Evolutionary conservation across 2,329 filamentous ascomycete genomes (phyloP), one percentile per base, ranked within the genome.

Genomic region (Fusarium sororula): DNA sequence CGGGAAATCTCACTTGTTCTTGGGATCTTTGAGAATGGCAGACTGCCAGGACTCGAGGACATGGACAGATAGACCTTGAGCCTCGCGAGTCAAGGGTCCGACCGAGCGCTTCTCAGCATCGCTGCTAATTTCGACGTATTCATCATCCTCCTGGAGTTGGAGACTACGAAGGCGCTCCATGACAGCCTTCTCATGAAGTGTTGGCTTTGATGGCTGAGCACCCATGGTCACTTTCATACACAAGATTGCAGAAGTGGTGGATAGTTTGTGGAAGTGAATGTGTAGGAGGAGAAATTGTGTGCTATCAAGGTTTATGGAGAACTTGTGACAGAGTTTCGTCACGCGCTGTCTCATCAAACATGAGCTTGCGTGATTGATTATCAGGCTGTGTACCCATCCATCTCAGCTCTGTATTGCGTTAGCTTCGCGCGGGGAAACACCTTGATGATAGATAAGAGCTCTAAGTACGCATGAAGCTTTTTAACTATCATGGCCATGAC

Each of bases 11-110:
- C 72, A 91, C 91, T 88, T 90, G 84, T 88, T 91, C 83, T 90
- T 90, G 24, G 91, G 89, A 78, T 93, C 90, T 53, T 87, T 83
- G 70, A 94, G 85, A 39, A 93, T 83, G 74, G 87, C 83, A 55
- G 86, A 85, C 81, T 93, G 89, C 90, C 91, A 93, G 54, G 87
- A 80, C 66, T 85, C 82, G 17, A 90, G 84, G 10, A 86, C 81
- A 18, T 84, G 79, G 18, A 90, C 80, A 3, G 87, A 87, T 7
- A 94, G 84, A 62, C 82, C 81, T 77, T 87, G 83, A 4, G 84
- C 81, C 45, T 82, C 70, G 15, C 76, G 77, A 22, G 67, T 51
- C 26, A 74, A 44, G 13, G 60, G 58, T 11, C 54, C 70, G 24
- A 58, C 20, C 14, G 39, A 38, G 22, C 37, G n/a, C 70, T 81